Percentiles rank a stretch among this genome's conserved stretches.
Conservation (phyloP, 495 filamentous ascomycete species). For the Aspergillus homomorphus region DNA sequence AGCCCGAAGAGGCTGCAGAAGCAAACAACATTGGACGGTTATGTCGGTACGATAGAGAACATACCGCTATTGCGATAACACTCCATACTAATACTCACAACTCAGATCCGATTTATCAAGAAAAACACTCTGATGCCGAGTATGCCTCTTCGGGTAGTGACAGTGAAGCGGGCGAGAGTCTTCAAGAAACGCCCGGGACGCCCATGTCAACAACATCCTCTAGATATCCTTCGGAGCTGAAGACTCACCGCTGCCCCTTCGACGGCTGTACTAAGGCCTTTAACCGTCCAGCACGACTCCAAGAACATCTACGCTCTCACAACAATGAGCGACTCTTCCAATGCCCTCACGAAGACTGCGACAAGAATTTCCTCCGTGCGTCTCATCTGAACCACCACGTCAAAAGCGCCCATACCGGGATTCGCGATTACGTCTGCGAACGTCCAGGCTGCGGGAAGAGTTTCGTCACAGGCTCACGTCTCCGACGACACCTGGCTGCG, state of each 20-base stretch:
- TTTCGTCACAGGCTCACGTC: conserved; percentile 72
- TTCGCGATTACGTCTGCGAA: conserved; percentile 67
- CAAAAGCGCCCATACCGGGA: conserved; percentile 72
- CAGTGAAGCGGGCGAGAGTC: conserved; percentile 32
- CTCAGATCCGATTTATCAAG: conserved; percentile 44
- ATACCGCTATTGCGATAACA: conserved; percentile 4
- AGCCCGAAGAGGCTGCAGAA: conserved; percentile 31
- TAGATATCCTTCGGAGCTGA: conserved; percentile 64
- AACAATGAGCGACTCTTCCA: conserved; percentile 71
- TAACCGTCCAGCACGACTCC: conserved; percentile 77
- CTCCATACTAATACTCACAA: neutral
- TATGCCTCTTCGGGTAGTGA: conserved; percentile 31
- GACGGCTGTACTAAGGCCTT: conserved; percentile 75
- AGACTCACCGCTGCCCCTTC: conserved; percentile 67
- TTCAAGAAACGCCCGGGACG: conserved; percentile 49
- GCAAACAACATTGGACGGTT: conserved; percentile 22
- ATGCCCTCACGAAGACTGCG: conserved; percentile 67
- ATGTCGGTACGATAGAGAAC: conserved; percentile 27
- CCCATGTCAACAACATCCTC: conserved; percentile 53
- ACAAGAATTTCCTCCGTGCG: conserved; percentile 75
- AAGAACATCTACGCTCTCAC: conserved; percentile 76
- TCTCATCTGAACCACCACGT: conserved; percentile 82
- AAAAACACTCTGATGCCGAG: conserved; percentile 37
- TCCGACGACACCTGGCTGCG: conserved; percentile 63
- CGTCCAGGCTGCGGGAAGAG: conserved; percentile 70